Evolutionary conservation across 495 filamentous ascomycete genomes (phyloP).

Genomic region (Tuber aestivum): DNA sequence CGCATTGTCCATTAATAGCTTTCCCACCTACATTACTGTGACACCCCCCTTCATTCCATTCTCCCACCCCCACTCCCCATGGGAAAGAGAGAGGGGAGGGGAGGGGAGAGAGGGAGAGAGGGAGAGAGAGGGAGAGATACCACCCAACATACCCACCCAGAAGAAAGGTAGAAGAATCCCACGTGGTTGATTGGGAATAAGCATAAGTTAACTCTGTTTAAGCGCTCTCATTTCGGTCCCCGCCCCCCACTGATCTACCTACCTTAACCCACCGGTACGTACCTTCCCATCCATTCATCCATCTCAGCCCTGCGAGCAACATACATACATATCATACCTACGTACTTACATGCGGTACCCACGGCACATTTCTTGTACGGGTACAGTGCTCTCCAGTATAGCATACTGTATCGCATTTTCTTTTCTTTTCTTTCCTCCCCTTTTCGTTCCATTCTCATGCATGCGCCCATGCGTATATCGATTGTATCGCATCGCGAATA

Average conservation of each 20-base stretch:
- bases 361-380: neutral
- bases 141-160: neutral
- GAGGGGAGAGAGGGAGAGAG: neutral
- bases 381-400: neutral
- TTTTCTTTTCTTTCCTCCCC: neutral
- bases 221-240: neutral
- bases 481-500: neutral
- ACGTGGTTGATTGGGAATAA: conserved; percentile 1
- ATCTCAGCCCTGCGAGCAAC: neutral
- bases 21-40: neutral
- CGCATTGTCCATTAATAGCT: neutral
- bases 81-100: neutral
- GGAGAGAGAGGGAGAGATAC: neutral
- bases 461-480: neutral
- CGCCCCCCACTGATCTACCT: neutral
- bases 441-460: neutral
- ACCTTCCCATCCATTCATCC: neutral
- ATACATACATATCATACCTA: neutral
- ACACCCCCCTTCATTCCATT: neutral
- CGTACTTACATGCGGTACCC: neutral
- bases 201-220: neutral
- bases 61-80: neutral
- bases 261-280: neutral
- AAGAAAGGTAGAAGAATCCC: neutral
- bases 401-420: neutral